These are phyloP conservation scores for Tetradesmus lagerheimii DNA, from an alignment of 139 green algal species.

Conservation along the genomic window DNA sequence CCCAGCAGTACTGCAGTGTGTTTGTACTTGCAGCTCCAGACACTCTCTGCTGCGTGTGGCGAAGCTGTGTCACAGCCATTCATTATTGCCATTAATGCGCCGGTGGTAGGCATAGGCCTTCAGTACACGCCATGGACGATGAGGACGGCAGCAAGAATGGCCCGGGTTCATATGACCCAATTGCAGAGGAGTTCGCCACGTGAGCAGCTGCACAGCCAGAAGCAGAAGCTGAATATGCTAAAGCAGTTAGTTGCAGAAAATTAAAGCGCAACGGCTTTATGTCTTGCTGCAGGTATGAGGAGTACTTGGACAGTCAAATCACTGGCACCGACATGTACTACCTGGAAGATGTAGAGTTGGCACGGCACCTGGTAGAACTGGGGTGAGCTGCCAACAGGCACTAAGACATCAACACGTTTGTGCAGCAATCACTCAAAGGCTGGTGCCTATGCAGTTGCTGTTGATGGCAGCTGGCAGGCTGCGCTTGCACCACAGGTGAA, in stretches of 20 bases:
- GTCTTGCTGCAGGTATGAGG: constrained; percentile 83
- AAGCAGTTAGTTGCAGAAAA: too few relatives aligned
- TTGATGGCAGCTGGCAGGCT: background rate
- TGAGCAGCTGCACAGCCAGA: constrained; percentile 11
- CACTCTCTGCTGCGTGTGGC: background rate
- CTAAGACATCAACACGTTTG: background rate
- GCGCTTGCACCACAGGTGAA: background rate
- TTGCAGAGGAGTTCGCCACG: constrained; percentile 69
- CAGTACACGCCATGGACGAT: constrained; percentile 37
- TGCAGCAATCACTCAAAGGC: background rate
- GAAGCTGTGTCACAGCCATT: background rate
- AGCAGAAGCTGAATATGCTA: background rate
- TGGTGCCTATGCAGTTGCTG: too few relatives aligned
- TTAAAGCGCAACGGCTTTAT: too few relatives aligned
- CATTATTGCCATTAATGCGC: background rate
- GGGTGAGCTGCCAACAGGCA: constrained; percentile 62
- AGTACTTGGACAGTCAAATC: constrained; percentile 91
- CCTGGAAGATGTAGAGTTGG: constrained; percentile 85
- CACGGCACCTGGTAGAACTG: constrained; percentile 85
- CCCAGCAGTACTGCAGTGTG: background rate
- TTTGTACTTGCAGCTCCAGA: background rate
- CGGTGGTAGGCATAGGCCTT: background rate
- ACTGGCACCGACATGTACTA: constrained; percentile 89
- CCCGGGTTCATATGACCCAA: constrained; percentile 59
- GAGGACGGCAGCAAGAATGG: constrained; percentile 60